Evolutionary conservation across 768 basidiomycete genomes (phyloP).

Genomic region (Baorangia bicolor): DNA sequence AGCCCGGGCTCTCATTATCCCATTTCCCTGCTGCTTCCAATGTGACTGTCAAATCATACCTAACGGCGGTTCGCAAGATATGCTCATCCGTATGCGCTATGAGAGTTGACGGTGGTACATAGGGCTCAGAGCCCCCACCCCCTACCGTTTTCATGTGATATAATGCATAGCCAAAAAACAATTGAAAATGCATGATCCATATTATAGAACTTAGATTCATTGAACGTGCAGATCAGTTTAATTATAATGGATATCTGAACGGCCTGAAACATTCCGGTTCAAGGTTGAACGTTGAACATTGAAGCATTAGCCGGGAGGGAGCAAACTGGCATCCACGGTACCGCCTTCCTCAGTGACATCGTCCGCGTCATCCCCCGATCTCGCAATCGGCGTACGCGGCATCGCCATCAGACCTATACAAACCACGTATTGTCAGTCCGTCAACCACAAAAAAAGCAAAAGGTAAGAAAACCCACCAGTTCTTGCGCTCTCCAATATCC

Average conservation of each 20-base stretch:
- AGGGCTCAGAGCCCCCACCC: too few relatives aligned
- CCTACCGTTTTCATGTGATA: not conserved
- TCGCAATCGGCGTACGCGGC: conserved; percentile 89
- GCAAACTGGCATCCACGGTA: conserved; percentile 83
- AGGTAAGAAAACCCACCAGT: conserved; percentile 59
- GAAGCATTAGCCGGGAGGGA: conserved; percentile 81
- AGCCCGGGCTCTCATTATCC: not conserved
- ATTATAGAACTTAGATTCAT: not conserved
- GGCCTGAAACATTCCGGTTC: too few relatives aligned
- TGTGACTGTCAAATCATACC: not conserved
- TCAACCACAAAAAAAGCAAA: not conserved
- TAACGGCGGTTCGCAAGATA: not conserved
- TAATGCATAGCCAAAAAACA: too few relatives aligned
- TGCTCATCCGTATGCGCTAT: too few relatives aligned
- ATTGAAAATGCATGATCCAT: too few relatives aligned
- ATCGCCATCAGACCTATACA: conserved; percentile 90
- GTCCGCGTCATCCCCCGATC: conserved; percentile 57
- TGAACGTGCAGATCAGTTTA: not conserved
- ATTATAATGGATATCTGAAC: not conserved
- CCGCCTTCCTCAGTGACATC: conserved; percentile 49
- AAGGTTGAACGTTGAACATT: too few relatives aligned
- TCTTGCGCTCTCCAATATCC: conserved; percentile 91
- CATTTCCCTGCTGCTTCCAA: not conserved
- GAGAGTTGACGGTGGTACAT: too few relatives aligned
- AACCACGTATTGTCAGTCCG: not conserved